Evolutionary conservation across 2,329 filamentous ascomycete genomes (phyloP).

Genomic region (Fusarium pilosicola): DNA sequence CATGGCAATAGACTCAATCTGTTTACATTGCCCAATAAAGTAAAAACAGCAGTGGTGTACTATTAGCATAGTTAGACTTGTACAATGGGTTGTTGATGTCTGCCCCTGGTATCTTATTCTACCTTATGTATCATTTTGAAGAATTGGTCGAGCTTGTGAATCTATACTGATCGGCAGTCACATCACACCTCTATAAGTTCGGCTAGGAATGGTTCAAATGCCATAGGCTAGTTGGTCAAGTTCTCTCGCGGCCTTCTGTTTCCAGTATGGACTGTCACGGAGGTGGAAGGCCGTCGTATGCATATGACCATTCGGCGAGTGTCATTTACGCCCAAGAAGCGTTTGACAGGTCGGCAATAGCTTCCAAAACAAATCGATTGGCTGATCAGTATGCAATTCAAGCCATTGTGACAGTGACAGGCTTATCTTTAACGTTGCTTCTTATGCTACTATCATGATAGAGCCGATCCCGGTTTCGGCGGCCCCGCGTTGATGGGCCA

Average conservation of each 20-base stretch:
- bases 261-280: slow-evolving; percentile 12
- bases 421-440: slow-evolving; percentile 13
- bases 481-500: slow-evolving; percentile 7
- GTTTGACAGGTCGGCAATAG: neutral
- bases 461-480: slow-evolving; percentile 16
- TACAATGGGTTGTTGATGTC: neutral
- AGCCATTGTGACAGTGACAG: neutral
- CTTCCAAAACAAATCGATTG: neutral
- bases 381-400: neutral
- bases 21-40: neutral
- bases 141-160: neutral
- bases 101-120: neutral
- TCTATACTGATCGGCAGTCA: neutral
- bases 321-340: slow-evolving; percentile 24
- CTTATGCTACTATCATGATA: neutral
- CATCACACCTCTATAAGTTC: neutral
- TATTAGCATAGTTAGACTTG: slow-evolving; percentile 14
- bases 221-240: neutral
- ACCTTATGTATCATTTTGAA: neutral
- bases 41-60: slow-evolving; percentile 4
- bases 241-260: slow-evolving; percentile 27
- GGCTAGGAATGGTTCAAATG: slow-evolving; percentile 1
- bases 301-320: slow-evolving; percentile 9
- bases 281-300: slow-evolving; percentile 14
- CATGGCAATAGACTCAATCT: neutral